A percentile compares a stretch with the other conserved stretches of the same genome.
Conservation (phyloP, 2,329 filamentous ascomycete species). For the Ceratocystis papillata region DNA sequence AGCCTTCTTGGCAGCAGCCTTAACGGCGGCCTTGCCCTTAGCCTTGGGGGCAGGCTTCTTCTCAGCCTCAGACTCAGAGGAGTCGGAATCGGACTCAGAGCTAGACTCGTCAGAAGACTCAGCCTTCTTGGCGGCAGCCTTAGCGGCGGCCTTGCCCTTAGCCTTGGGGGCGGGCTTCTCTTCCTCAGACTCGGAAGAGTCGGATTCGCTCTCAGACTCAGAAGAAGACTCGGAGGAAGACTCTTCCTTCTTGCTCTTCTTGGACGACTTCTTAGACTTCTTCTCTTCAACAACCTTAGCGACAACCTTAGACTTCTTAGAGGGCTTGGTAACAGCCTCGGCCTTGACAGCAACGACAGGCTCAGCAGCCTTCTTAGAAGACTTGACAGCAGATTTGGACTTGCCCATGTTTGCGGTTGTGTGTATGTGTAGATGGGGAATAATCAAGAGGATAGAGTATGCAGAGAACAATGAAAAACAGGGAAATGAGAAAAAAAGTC, state of each 20-base stretch:
- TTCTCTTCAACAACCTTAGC: constrained; percentile 40
- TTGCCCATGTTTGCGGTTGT: constrained; percentile 49
- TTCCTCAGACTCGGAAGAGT: constrained; percentile 33
- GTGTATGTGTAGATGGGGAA: constrained; percentile 26
- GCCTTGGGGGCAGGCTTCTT: constrained; percentile 25
- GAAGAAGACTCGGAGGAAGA: constrained; percentile 31
- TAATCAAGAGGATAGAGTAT: constrained; percentile 17
- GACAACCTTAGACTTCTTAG: constrained; percentile 46
- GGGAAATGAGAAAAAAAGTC: constrained; percentile 8
- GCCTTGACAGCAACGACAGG: constrained; percentile 32
- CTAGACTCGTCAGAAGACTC: constrained; percentile 30
- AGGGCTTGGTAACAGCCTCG: constrained; percentile 54
- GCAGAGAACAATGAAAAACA: constrained; percentile 22
- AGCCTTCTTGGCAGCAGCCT: constrained; percentile 30
- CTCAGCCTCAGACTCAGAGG: constrained; percentile 32
- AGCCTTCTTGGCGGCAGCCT: constrained; percentile 30
- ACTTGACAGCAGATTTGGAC: constrained; percentile 47
- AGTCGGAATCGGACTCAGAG: constrained; percentile 33
- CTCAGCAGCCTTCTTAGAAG: constrained; percentile 42
- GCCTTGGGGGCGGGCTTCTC: constrained; percentile 24
- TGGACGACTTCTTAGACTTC: constrained; percentile 33
- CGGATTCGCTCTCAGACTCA: constrained; percentile 33
- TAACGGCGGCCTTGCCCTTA: constrained; percentile 7
- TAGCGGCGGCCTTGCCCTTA: constrained; percentile 9
- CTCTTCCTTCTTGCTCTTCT: constrained; percentile 38